Base-by-base conservation (phyloP, 1,139 yeast genomes). In the Magnusiomyces tetraspermus region DNA sequence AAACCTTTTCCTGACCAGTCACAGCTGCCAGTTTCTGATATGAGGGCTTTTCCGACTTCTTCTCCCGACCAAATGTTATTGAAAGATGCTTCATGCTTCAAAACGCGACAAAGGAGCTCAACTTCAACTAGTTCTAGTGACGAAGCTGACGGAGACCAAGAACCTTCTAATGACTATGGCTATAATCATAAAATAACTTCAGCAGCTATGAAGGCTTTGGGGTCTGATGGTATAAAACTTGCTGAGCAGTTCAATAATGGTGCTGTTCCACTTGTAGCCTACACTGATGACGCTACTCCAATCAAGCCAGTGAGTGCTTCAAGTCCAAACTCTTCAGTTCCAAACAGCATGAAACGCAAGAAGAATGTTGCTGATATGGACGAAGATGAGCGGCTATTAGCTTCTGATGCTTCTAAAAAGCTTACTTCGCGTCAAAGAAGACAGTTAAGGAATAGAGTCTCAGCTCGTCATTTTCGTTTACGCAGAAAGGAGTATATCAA, bases 401-500 rank as follows among this genome's bases (percentile, higher is more conserved):
- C 61, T 2, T 63, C 67, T 2, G 68, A 64, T 28, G 66, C 60
- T 13, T 67, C 67, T 40, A 63, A 63, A 56, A 59, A 60, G 46
- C 59, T 66, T 23, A 55, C 66, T 19, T 59, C 68, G 22, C 62
- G 63, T 46, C 66, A 66, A 53, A 64, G 69, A 10, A 57, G 69
- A 15, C 69, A 66, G 54, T 58, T 66, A 33, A 58, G 69, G 31
- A 66, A 66, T 53, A 57, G 66, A 48, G 68, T 66, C 15, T 63
- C 67, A 5, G 69, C 69, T 2, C 57, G 69, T 17, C 69, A 66
- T 51, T 66, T 66, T 54, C 60, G 69, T 5, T 58, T 65, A 48
- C 59, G 69, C n/a, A 55, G 69, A 46, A 66, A 66, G 56, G 69
- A 63, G 56, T 66, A 65, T 53, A 65, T 66, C 50, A 55, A 63